phyloP scores from a whole-genome alignment of 2,329 filamentous ascomycete species.

The Monilinia polystroma region DNA sequence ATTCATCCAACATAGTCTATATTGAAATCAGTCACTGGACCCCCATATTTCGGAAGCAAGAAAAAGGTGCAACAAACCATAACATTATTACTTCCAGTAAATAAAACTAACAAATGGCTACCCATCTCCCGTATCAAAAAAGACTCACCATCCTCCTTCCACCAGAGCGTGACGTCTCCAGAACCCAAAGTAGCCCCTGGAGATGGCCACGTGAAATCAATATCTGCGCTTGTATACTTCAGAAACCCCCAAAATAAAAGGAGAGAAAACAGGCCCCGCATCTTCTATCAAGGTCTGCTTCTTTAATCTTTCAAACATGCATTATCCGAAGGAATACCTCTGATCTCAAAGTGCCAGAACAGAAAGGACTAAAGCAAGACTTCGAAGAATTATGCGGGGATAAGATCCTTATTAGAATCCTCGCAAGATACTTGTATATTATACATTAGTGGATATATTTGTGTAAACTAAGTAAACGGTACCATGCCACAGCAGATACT shows the following conservation, averaged over 20 bases:
- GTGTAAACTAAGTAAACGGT: not conserved
- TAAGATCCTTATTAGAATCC: not conserved
- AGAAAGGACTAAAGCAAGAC: not conserved
- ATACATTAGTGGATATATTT: constrained; percentile 8
- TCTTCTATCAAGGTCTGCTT: constrained; percentile 15
- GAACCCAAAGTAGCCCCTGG: constrained; percentile 3
- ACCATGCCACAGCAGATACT: constrained; percentile 2
- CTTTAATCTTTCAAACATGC: constrained; percentile 7
- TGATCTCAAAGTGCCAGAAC: not conserved
- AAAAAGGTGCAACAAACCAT: constrained; percentile 6
- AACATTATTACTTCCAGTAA: constrained; percentile 17
- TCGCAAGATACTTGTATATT: not conserved
- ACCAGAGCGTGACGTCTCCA: constrained; percentile 18
- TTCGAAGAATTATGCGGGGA: not conserved
- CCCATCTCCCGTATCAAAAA: constrained; percentile 17
- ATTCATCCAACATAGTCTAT: constrained; percentile 20
- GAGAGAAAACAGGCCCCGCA: constrained; percentile 7
- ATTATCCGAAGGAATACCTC: constrained; percentile 6
- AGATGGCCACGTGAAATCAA: constrained; percentile 16
- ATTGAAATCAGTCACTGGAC: not conserved
- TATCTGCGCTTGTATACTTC: constrained; percentile 11
- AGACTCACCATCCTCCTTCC: constrained; percentile 18
- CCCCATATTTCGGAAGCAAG: not conserved
- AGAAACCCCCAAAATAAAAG: not conserved
- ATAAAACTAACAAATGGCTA: constrained; percentile 20